These are phyloP conservation scores for Erigeron canadensis DNA, from an alignment of 129 eudicot species.

Conservation along the genomic window DNA sequence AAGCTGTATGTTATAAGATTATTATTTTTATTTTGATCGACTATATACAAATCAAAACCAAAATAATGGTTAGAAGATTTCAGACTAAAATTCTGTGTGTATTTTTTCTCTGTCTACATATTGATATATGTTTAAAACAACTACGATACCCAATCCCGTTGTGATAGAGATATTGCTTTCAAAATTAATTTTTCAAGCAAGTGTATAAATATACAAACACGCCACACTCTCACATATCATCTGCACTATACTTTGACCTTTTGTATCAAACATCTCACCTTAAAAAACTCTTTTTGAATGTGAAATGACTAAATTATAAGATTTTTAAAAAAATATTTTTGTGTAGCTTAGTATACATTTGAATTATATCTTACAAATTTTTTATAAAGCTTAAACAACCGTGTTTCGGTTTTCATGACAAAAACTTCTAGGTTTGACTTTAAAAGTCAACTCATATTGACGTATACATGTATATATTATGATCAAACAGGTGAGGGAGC, in stretches of 20 bases:
- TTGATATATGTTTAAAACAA: too few relatives aligned
- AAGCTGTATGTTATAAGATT: background rate
- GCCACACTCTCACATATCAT: too few relatives aligned
- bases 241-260: slow-evolving; percentile 10
- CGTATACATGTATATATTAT: slow-evolving; percentile 14
- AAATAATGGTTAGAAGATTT: background rate
- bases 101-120: too few relatives aligned
- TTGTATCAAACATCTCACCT: background rate
- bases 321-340: background rate
- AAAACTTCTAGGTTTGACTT: background rate
- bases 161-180: too few relatives aligned
- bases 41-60: background rate
- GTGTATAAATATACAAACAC: too few relatives aligned
- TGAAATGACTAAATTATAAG: too few relatives aligned
- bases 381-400: background rate
- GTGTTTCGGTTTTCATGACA: background rate
- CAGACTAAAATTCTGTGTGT: too few relatives aligned
- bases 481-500: slow-evolving; percentile 21
- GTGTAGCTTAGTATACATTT: background rate
- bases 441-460: slow-evolving; percentile 1
- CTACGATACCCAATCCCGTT: background rate
- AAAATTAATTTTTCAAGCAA: too few relatives aligned
- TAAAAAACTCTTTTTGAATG: background rate
- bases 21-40: background rate
- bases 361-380: background rate